Evolutionary conservation across 2,329 filamentous ascomycete genomes (phyloP).

Genomic region (Orbilia blumenaviensis): DNA sequence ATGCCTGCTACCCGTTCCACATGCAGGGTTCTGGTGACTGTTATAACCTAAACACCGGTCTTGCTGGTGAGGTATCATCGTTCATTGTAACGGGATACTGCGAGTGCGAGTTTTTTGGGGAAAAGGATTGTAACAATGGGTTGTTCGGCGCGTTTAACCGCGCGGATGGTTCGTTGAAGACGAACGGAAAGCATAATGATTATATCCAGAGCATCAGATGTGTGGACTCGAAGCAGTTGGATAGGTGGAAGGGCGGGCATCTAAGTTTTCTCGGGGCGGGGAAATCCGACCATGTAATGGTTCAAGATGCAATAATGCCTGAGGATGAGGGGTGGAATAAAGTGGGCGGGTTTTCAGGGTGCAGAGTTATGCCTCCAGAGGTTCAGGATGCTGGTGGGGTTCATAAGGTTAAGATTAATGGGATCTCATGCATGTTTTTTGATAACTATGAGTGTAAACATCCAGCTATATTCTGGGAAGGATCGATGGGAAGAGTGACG

Average conservation of each 20-base stretch:
- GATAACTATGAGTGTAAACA: background rate
- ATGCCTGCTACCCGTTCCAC: background rate
- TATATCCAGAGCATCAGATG: conserved; percentile 21
- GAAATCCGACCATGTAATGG: background rate
- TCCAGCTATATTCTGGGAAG: background rate
- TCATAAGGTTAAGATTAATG: background rate
- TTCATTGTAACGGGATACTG: conserved; percentile 23
- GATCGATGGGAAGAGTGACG: background rate
- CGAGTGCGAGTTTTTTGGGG: conserved; percentile 34
- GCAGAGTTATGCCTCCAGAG: background rate
- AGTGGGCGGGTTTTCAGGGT: background rate
- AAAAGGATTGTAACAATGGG: background rate
- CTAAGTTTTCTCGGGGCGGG: background rate
- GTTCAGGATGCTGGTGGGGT: background rate
- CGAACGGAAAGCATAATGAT: conserved; percentile 9
- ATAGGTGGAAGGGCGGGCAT: background rate
- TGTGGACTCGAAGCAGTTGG: background rate
- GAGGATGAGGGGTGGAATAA: background rate
- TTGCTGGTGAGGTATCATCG: background rate
- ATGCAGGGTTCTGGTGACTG: background rate
- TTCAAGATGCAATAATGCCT: background rate
- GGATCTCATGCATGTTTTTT: conserved; percentile 23
- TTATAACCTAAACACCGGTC: background rate
- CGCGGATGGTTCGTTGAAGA: background rate
- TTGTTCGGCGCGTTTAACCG: conserved; percentile 31